A percentile compares a stretch with the other conserved stretches of the same genome.
These are phyloP conservation scores for Penicillium riverlandense DNA, from an alignment of 495 filamentous ascomycete genomes.

Conservation along the genomic window DNA sequence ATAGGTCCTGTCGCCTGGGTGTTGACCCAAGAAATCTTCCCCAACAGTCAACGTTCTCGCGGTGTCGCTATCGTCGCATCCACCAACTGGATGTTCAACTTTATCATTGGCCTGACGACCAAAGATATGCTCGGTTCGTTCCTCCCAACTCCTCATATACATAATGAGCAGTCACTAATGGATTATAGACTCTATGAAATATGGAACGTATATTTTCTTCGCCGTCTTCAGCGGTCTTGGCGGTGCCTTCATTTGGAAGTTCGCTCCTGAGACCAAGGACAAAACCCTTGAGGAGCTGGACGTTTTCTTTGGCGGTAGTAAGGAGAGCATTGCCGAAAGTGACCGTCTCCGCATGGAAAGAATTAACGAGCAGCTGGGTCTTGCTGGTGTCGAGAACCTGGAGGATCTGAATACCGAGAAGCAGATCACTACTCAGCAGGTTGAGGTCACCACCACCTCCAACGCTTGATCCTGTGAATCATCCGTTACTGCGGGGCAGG, in stretches of 20 bases:
- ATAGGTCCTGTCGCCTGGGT: slow-evolving; percentile 30
- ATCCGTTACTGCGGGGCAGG: neutral
- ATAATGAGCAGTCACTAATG: too few relatives aligned
- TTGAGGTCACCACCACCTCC: slow-evolving; percentile 2
- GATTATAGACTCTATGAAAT: slow-evolving; percentile 20
- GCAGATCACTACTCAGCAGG: slow-evolving; percentile 2
- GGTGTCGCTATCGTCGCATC: slow-evolving; percentile 32
- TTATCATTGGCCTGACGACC: slow-evolving; percentile 35
- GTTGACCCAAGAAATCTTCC: slow-evolving; percentile 36
- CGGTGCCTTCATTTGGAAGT: slow-evolving; percentile 41
- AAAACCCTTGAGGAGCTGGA: slow-evolving; percentile 50
- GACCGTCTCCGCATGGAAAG: slow-evolving; percentile 22
- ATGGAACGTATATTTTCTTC: slow-evolving; percentile 40
- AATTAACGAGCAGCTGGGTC: slow-evolving; percentile 22
- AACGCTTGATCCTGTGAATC: neutral
- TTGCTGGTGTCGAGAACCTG: slow-evolving; percentile 19
- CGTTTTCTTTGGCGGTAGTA: slow-evolving; percentile 33
- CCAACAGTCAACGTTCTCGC: slow-evolving; percentile 28
- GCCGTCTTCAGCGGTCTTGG: slow-evolving; percentile 39
- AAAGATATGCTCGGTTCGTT: slow-evolving; percentile 23
- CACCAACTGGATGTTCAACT: slow-evolving; percentile 41
- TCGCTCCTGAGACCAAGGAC: slow-evolving; percentile 51
- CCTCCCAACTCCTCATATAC: too few relatives aligned
- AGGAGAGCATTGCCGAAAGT: slow-evolving; percentile 18
- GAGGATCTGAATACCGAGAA: slow-evolving; percentile 21